A percentile compares a stretch with the other conserved stretches of the same genome.
These are phyloP conservation scores for Pisolithus orientalis DNA, from an alignment of 768 basidiomycete genomes.

Conservation along the genomic window DNA sequence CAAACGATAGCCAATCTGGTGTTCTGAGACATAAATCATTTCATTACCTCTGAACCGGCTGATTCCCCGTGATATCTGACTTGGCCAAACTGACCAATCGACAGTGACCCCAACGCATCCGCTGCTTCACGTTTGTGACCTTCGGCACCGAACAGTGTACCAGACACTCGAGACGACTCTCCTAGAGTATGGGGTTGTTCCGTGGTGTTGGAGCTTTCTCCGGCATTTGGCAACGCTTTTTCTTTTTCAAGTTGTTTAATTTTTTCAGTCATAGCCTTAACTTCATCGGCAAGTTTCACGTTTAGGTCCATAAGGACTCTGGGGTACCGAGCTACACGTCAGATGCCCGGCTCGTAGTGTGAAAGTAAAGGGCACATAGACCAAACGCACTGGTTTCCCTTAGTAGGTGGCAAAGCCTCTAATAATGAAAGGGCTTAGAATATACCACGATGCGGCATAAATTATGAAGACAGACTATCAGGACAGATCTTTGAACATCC, in stretches of 20 bases:
- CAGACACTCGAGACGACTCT: neutral
- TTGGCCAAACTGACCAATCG: conserved; percentile 44
- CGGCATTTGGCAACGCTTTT: conserved; percentile 29
- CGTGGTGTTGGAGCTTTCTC: conserved; percentile 8
- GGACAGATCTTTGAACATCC: conserved; percentile 50
- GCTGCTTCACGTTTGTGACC: conserved; percentile 20
- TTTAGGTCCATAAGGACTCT: conserved; percentile 50
- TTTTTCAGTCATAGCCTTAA: conserved; percentile 34
- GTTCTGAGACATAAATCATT: neutral
- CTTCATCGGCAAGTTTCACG: conserved; percentile 41
- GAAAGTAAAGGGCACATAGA: neutral
- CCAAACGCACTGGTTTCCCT: conserved; percentile 47
- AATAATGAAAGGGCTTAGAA: conserved; percentile 2
- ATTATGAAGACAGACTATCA: conserved; percentile 29
- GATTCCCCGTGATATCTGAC: conserved; percentile 45
- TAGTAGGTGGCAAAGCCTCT: conserved; percentile 48
- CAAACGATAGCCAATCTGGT: neutral
- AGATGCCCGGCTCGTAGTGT: conserved; percentile 1
- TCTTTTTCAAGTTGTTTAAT: conserved; percentile 44
- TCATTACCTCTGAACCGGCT: conserved; percentile 43
- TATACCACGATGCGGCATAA: neutral
- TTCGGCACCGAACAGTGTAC: conserved; percentile 19
- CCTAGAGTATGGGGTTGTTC: conserved; percentile 14
- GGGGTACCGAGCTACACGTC: neutral
- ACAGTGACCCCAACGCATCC: conserved; percentile 41